These are phyloP conservation scores for Epichloe sibirici DNA, from an alignment of 2,329 filamentous ascomycete species.

Conservation along the genomic window DNA sequence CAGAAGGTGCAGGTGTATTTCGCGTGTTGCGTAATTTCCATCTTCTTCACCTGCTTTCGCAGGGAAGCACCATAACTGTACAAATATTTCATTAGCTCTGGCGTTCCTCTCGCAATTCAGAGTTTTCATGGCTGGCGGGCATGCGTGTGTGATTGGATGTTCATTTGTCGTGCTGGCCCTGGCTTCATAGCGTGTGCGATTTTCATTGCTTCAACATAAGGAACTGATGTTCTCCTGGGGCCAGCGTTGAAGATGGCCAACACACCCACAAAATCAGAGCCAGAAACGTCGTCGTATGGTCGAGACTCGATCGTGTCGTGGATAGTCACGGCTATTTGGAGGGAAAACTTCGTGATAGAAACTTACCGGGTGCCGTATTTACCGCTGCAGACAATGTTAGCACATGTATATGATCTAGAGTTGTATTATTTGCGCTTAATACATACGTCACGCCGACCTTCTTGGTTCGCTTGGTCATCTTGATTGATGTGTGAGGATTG, in stretches of 20 bases:
- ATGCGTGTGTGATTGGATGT: neutral
- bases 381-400: conserved; percentile 33
- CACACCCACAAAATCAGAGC: neutral
- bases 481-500: conserved; percentile 36
- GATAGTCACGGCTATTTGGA: neutral
- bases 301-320: conserved; percentile 3
- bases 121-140: neutral
- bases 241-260: neutral
- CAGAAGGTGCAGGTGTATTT: conserved; percentile 97
- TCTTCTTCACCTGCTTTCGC: conserved; percentile 95
- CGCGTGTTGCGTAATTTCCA: conserved; percentile 98
- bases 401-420: conserved; percentile 8
- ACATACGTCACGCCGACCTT: conserved; percentile 86
- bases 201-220: neutral
- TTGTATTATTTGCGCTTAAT: conserved; percentile 6
- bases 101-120: neutral
- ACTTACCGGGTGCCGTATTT: conserved; percentile 95
- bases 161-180: neutral
- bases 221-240: neutral
- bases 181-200: neutral
- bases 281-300: neutral
- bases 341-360: neutral
- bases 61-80: conserved; percentile 94
- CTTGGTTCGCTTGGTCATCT: conserved; percentile 91
- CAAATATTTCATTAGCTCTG: neutral